phyloP scores from a whole-genome alignment of 2,329 filamentous ascomycete genomes.

The Decorospora gaudefroyi region DNA sequence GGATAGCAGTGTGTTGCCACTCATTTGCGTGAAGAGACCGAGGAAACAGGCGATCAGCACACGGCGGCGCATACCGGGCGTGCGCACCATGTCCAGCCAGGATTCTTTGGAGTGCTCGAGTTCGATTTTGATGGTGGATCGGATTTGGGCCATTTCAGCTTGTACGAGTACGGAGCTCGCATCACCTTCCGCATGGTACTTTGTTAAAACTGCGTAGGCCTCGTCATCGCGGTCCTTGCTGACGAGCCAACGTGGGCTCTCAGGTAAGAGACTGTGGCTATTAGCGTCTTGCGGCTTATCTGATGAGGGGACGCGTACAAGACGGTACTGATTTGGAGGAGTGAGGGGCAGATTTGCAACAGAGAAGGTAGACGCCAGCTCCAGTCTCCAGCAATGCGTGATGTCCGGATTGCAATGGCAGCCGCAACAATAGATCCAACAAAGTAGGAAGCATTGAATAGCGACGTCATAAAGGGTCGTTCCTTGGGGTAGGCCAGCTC shows the following conservation, averaged over 20 bases:
- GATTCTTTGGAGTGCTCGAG: slow-evolving; percentile 58
- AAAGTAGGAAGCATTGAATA: slow-evolving; percentile 65
- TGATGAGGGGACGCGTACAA: slow-evolving; percentile 25
- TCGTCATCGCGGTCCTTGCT: slow-evolving; percentile 57
- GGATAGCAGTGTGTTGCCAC: slow-evolving; percentile 47
- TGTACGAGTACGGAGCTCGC: slow-evolving; percentile 48
- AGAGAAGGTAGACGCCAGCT: slow-evolving; percentile 58
- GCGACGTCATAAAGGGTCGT: slow-evolving; percentile 61
- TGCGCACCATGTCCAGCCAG: slow-evolving; percentile 59
- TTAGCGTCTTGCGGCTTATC: slow-evolving; percentile 1
- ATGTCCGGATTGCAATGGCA: slow-evolving; percentile 57
- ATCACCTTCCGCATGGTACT: slow-evolving; percentile 54
- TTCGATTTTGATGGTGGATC: slow-evolving; percentile 60
- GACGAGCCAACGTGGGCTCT: slow-evolving; percentile 57
- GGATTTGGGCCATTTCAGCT: slow-evolving; percentile 65
- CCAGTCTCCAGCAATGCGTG: slow-evolving; percentile 49
- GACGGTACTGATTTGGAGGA: slow-evolving; percentile 49
- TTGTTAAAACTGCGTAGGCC: slow-evolving; percentile 43
- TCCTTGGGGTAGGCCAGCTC: slow-evolving; percentile 66
- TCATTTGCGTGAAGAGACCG: slow-evolving; percentile 50
- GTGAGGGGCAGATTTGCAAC: slow-evolving; percentile 56
- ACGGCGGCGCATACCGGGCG: slow-evolving; percentile 50
- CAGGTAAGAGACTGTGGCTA: slow-evolving; percentile 38
- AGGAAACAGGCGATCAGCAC: slow-evolving; percentile 40
- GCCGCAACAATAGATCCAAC: slow-evolving; percentile 57